Evolutionary conservation across 2,329 filamentous ascomycete species (phyloP).

Genomic region (Fusarium xylarioides): DNA sequence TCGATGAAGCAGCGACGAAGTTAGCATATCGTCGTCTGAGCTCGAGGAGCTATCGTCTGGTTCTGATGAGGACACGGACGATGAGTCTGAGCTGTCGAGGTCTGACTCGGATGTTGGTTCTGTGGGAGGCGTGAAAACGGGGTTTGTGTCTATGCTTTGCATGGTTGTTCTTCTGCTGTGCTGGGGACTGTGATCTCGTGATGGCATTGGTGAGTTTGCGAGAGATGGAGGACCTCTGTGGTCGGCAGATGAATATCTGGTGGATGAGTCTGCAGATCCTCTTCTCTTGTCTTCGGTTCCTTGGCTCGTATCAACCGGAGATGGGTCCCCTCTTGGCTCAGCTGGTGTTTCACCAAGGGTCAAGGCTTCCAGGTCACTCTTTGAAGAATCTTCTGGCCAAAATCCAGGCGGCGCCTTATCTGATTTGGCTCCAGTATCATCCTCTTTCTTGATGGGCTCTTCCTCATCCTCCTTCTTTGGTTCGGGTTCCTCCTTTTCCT

Average conservation of each 20-base stretch:
- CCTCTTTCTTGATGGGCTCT: slow-evolving; percentile 9
- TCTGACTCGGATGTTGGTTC: slow-evolving; percentile 24
- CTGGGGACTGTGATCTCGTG: background rate
- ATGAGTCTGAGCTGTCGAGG: slow-evolving; percentile 30
- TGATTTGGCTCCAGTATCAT: slow-evolving; percentile 4
- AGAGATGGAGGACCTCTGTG: background rate
- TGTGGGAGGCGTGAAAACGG: slow-evolving; percentile 22
- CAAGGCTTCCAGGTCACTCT: slow-evolving; percentile 22
- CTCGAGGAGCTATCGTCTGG: slow-evolving; percentile 38
- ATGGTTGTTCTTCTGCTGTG: slow-evolving; percentile 16
- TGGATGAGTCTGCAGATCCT: background rate
- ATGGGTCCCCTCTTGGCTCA: slow-evolving; percentile 7
- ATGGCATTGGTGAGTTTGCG: slow-evolving; percentile 1
- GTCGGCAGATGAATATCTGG: background rate
- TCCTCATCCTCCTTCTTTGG: slow-evolving; percentile 12
- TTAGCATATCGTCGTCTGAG: slow-evolving; percentile 29
- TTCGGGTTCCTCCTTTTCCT: slow-evolving; percentile 1
- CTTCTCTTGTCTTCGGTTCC: slow-evolving; percentile 17
- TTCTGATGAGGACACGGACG: slow-evolving; percentile 33
- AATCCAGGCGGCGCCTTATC: slow-evolving; percentile 22
- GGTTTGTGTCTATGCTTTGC: slow-evolving; percentile 22
- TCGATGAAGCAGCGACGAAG: background rate
- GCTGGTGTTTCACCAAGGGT: background rate
- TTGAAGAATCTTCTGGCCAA: slow-evolving; percentile 38
- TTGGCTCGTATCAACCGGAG: slow-evolving; percentile 2